phyloP scores from a whole-genome alignment of 176 grass and related monocot genomes.

The Hyparrhenia diplandra region DNA sequence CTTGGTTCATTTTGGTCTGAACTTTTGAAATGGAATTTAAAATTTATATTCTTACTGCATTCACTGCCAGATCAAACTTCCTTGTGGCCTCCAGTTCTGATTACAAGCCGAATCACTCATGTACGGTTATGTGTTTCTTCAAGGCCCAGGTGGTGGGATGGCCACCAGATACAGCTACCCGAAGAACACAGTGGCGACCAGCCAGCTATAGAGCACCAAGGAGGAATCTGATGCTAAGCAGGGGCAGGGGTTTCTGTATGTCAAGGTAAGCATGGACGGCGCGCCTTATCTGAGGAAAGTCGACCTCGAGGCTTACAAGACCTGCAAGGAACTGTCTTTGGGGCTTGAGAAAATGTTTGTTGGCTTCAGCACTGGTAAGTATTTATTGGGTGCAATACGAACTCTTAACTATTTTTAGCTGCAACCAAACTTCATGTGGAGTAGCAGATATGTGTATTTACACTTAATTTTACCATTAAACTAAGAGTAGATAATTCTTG shows the following conservation, averaged over 20 bases:
- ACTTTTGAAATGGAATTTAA: too few species aligned
- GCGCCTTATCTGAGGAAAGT: constrained; percentile 88
- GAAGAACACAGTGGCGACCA: constrained; percentile 79
- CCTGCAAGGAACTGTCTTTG: neutral
- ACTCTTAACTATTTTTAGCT: neutral
- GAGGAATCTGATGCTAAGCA: constrained; percentile 44
- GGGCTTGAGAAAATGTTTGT: neutral
- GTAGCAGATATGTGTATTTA: neutral
- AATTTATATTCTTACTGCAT: neutral
- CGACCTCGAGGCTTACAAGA: constrained; percentile 49
- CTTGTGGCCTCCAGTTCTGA: neutral
- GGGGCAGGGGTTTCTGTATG: constrained; percentile 42
- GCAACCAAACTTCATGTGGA: neutral
- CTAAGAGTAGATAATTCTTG: neutral
- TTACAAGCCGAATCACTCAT: neutral
- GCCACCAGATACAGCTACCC: constrained; percentile 76
- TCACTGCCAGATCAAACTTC: neutral
- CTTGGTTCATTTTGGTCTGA: too few species aligned
- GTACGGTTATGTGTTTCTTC: neutral
- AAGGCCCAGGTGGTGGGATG: constrained; percentile 87
- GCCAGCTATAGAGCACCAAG: constrained; percentile 44
- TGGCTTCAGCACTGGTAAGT: neutral
- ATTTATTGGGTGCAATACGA: neutral
- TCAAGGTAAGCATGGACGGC: constrained; percentile 92
- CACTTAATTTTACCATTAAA: neutral